Conservation (phyloP, 768 basidiomycete genomes). For the Lentinus brumalis region DNA sequence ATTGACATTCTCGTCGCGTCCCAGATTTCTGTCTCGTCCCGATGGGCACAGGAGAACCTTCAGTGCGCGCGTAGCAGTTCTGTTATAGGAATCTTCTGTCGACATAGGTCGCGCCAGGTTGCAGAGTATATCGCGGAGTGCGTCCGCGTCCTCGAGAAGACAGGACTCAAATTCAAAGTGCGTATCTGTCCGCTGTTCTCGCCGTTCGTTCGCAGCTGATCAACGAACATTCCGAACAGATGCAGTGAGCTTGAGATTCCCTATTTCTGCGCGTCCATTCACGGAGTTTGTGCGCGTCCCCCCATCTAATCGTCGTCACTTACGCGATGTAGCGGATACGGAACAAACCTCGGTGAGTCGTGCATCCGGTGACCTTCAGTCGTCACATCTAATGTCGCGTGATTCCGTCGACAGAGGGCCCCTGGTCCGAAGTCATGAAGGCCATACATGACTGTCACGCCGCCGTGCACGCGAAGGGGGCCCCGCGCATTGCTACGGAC, state of each 20-base stretch:
- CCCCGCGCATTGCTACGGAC: constrained; percentile 83
- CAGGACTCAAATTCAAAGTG: constrained; percentile 82
- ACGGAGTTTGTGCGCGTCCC: neutral
- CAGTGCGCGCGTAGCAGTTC: constrained; percentile 48
- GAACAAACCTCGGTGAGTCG: constrained; percentile 77
- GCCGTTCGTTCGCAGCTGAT: neutral
- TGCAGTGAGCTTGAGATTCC: constrained; percentile 56
- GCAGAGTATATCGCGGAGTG: constrained; percentile 82
- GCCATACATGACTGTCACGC: constrained; percentile 92
- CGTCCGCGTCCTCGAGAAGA: constrained; percentile 78
- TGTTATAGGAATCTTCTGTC: constrained; percentile 24
- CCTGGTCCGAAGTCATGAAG: constrained; percentile 80
- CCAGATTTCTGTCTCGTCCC: constrained; percentile 89
- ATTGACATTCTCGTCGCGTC: neutral
- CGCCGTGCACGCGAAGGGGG: constrained; percentile 78
- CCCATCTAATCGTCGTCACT: neutral
- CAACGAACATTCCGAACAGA: constrained; percentile 37
- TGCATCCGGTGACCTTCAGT: neutral
- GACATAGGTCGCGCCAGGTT: constrained; percentile 44
- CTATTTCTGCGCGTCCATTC: neutral
- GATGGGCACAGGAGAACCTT: constrained; percentile 74
- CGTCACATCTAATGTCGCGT: neutral
- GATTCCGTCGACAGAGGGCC: constrained; percentile 55
- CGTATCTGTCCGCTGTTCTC: constrained; percentile 7
- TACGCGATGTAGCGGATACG: constrained; percentile 67